These are phyloP conservation scores for Penicillium silybi DNA, from an alignment of 495 filamentous ascomycete genomes.

Conservation along the genomic window DNA sequence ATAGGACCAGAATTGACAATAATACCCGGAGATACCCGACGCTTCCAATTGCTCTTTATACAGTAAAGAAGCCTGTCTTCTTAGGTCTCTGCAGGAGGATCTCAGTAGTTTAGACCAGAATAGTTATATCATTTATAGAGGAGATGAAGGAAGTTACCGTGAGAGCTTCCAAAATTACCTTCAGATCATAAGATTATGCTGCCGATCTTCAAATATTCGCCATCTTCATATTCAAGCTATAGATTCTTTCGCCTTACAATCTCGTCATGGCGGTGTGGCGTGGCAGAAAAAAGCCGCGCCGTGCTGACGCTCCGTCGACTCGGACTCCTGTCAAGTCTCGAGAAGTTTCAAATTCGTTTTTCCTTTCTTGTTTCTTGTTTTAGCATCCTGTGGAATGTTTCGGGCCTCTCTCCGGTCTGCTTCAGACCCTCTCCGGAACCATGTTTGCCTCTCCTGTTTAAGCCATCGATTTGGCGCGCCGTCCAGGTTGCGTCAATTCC, in stretches of 20 bases:
- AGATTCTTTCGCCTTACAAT: constrained; percentile 1
- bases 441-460: constrained; percentile 39
- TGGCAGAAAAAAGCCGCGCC: constrained; percentile 23
- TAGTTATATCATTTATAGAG: too few species aligned
- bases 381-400: constrained; percentile 28
- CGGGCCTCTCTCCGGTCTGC: constrained; percentile 39
- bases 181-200: neutral
- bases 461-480: constrained; percentile 21
- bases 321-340: neutral
- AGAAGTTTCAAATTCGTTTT: neutral
- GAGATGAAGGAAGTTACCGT: too few species aligned
- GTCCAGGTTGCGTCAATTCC: constrained; percentile 27
- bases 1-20: neutral
- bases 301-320: constrained; percentile 3
- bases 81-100: too few species aligned
- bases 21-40: neutral
- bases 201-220: neutral
- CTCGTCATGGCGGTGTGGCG: constrained; percentile 12
- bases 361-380: constrained; percentile 2
- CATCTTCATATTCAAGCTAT: neutral
- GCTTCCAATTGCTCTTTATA: neutral
- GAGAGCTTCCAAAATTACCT: neutral
- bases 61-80: neutral
- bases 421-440: constrained; percentile 34
- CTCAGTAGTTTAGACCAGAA: too few species aligned